Base-by-base conservation (phyloP, 805 yeast species). In the Candida golubevii region DNA sequence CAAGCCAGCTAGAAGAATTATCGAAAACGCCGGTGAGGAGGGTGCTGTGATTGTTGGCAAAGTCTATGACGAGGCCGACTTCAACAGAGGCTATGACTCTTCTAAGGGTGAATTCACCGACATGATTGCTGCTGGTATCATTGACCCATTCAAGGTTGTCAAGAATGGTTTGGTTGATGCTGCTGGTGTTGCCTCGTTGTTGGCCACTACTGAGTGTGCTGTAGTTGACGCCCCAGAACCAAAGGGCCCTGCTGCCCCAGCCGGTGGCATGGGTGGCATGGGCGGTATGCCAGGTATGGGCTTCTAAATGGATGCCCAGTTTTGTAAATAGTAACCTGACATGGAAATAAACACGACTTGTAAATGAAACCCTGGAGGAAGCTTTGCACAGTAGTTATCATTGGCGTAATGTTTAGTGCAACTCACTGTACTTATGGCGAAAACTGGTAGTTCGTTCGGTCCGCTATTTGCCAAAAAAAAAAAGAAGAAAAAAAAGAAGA, bases 191-290 rank as follows among this genome's bases (percentile, higher is more conserved):
- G 98, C 99, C 38, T 88, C 97, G 28, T 77, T 93, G 66, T 78
- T 93, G 67, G 97, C 98, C 53, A 91, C 98, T 47, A 91, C 99
- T 53, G 99, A 93, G 75, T 95, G 97, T 68, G 97, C 97, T 52
- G 88, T 93, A 61, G 96, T 89, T 48, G 97, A 86, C 58, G 96
- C 95, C 53, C 95, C 97, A 59, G 84, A 81, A 69, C 93, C 91
- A 61, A 72, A 75, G 71, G 71, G 71, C 53, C 60, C 78, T 35
- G 68, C 79, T 46, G 46, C 58, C 7, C 69, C 80, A 47, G 71
- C 80, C 43, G 72, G 84, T 54, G 77, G 80, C 44, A 75, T 77
- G 40, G 69, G 67, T 43, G 54, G 54, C 33, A 59, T 59, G 63
- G 55, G 55, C 26, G 58, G 58, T 26, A 54, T 54, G 58, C 54